Evolutionary conservation across 352 stramenopile genomes (phyloP), one percentile per base, ranked within the genome.

Genomic region (Phytophthora palmivora): DNA sequence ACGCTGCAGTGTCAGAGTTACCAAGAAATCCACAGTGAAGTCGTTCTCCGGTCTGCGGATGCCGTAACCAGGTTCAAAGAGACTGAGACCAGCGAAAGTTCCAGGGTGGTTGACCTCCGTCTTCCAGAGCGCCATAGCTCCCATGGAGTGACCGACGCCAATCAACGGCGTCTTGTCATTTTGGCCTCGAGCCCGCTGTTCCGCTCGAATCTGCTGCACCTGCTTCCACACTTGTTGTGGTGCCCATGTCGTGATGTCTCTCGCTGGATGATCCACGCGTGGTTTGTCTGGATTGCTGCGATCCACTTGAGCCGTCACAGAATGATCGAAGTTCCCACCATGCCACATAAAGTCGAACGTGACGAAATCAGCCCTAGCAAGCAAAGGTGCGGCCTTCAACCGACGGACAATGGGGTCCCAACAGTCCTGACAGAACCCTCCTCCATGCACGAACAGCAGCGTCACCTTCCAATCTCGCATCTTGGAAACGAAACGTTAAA

Each of bases 81-180:
- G 47, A 10, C 74, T 66, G 28, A 84, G 68, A 1, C 58, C 53
- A 2, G 71, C 45, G 42, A 84, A 80, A 0, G 72, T 82, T 12
- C 76, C 76, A 1, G 76, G 76, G 28, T 72, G 63, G 10, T 56
- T 55, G 16, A 78, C 42, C 42, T 84, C 76, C 21, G 70, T 72
- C 41, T 76, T 72, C 46, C 76, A 72, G 39, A 85, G 64, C 3
- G 76, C 62, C 30, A 55, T 66, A 2, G 56, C 78, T 2, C 76
- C 78, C 76, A 88, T 85, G 6, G 78, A 88, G 39, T 88, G 78
- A 0, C 73, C 76, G 12, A 88, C 62, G 9, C 78, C 78, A 26
- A 84, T 81, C 19, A 85, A 19, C 39, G 67, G 67, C 24, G 54
- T 74, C 39, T 33, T 46, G 48, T 67, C 55, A 43, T 49, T 66